These are phyloP conservation scores for Calamus simplicifolius DNA, from an alignment of 176 grass and related monocot species.

Conservation along the genomic window DNA sequence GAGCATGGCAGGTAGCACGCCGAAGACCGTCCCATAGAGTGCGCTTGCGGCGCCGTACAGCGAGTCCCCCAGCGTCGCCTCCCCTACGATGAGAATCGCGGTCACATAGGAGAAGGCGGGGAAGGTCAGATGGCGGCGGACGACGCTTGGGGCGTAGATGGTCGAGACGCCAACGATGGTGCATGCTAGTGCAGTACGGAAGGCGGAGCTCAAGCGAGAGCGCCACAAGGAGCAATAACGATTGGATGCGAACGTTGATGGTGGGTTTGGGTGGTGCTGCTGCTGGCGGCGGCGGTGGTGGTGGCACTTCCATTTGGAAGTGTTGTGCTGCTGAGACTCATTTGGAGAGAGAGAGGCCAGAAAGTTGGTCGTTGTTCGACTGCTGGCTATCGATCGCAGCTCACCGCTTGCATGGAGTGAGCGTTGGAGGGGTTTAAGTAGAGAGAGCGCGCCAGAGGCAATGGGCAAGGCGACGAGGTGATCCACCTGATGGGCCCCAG, in stretches of 20 bases:
- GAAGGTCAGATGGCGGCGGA: conserved; percentile 41
- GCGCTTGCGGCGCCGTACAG: conserved; percentile 32
- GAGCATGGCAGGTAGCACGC: conserved; percentile 48
- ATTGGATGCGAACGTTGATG: neutral
- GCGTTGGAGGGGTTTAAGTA: neutral
- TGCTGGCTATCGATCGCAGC: no score
- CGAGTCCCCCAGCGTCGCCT: conserved; percentile 50
- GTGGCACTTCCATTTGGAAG: neutral
- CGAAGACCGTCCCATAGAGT: conserved; percentile 53
- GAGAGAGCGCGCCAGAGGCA: neutral
- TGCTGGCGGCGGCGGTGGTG: neutral
- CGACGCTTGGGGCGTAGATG: conserved; percentile 24
- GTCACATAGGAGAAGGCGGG: conserved; percentile 76
- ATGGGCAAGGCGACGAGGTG: neutral
- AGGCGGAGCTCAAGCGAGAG: conserved; percentile 27
- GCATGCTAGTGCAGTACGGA: conserved; percentile 59
- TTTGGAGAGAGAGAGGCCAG: neutral
- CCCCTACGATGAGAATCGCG: conserved; percentile 46
- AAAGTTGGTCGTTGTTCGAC: neutral
- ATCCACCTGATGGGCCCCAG: neutral
- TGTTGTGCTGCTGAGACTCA: neutral
- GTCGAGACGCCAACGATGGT: conserved; percentile 45
- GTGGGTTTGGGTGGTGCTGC: neutral
- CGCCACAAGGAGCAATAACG: conserved; percentile 23
- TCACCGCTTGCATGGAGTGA: neutral